Conservation (phyloP, 495 filamentous ascomycete species). For the Lepraria neglecta region DNA sequence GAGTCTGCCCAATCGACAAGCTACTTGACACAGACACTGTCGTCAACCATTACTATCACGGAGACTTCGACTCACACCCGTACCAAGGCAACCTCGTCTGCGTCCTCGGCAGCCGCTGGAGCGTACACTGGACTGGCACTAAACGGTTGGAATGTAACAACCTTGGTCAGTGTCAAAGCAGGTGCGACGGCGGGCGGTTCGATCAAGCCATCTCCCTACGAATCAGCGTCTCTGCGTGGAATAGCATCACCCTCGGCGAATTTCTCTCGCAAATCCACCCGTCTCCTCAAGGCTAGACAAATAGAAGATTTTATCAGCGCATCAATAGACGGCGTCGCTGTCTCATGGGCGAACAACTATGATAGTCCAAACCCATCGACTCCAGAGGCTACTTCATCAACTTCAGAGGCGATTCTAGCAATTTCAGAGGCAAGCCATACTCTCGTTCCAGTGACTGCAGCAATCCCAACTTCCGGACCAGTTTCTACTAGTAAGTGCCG, state of each 20-base stretch:
- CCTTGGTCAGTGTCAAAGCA: conserved; percentile 9
- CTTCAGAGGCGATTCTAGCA: background rate
- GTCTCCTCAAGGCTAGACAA: conserved; percentile 16
- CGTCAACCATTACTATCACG: conserved; percentile 10
- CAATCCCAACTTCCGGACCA: background rate
- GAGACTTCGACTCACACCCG: conserved; percentile 8
- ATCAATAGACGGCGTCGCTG: conserved; percentile 25
- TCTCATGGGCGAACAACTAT: conserved; percentile 27
- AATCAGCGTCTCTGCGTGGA: background rate
- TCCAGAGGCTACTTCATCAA: background rate
- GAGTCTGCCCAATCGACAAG: background rate
- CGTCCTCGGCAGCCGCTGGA: conserved; percentile 11
- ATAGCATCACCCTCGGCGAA: background rate
- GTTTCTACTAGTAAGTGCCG: conserved; percentile 1
- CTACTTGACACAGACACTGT: conserved; percentile 7
- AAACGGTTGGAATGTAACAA: conserved; percentile 27
- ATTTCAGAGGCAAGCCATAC: background rate
- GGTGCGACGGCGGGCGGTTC: background rate
- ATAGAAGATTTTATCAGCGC: conserved; percentile 16
- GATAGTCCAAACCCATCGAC: conserved; percentile 9
- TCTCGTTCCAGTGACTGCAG: conserved; percentile 2
- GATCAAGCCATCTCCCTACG: background rate
- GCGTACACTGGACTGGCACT: conserved; percentile 16
- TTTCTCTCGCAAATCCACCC: background rate
- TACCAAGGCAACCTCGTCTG: background rate